phyloP scores from a whole-genome alignment of 495 filamentous ascomycete species.

The Apodospora peruviana region DNA sequence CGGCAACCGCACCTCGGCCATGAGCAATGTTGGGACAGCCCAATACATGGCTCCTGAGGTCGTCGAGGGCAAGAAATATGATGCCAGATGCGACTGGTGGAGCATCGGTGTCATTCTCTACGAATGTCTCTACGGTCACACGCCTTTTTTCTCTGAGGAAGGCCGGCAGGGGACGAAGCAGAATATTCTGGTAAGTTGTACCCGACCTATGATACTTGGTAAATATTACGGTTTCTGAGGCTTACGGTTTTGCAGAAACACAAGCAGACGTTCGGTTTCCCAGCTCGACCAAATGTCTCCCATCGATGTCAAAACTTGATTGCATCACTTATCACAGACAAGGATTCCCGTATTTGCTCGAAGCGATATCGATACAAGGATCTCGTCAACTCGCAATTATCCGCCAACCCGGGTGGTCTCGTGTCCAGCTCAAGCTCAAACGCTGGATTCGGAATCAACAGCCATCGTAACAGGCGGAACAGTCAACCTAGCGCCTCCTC shows the following conservation, averaged over 20 bases:
- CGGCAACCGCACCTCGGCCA: constrained; percentile 66
- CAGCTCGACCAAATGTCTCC: constrained; percentile 54
- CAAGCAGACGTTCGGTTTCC: constrained; percentile 54
- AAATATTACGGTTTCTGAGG: no score
- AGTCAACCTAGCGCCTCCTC: neutral
- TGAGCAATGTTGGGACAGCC: constrained; percentile 89
- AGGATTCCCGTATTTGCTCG: constrained; percentile 68
- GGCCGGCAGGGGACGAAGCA: constrained; percentile 68
- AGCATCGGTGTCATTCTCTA: constrained; percentile 89
- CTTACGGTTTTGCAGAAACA: constrained; percentile 27
- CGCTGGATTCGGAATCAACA: no score
- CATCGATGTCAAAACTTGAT: constrained; percentile 68
- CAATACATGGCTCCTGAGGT: constrained; percentile 98
- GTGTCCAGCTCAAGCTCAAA: neutral
- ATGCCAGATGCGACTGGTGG: constrained; percentile 95
- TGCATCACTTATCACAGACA: constrained; percentile 66
- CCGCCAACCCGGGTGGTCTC: neutral
- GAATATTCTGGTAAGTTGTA: constrained; percentile 69
- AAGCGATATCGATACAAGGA: constrained; percentile 65
- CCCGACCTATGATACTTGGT: no score
- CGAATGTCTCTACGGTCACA: constrained; percentile 88
- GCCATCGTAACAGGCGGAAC: neutral
- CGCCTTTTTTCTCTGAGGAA: constrained; percentile 80
- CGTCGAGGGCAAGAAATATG: constrained; percentile 74
- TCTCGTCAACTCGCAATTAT: constrained; percentile 26